phyloP scores from a whole-genome alignment of 2,329 filamentous ascomycete genomes.

The Penicillium sp. region DNA sequence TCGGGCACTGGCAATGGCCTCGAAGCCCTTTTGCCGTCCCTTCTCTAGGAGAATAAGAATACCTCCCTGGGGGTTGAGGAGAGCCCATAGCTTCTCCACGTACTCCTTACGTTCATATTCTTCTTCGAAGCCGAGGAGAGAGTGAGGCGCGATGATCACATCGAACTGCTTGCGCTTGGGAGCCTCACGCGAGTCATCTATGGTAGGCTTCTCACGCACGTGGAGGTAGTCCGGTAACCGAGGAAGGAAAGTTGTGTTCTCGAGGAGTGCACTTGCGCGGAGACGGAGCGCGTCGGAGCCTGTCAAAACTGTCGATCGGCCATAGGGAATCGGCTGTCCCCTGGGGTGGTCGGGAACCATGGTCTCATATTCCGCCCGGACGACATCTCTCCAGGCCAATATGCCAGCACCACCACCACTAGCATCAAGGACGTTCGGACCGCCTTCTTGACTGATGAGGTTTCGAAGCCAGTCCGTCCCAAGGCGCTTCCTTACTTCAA shows the following conservation, averaged over 20 bases:
- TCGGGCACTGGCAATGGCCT: slow-evolving; percentile 82
- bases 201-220: slow-evolving; percentile 55
- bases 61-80: slow-evolving; percentile 80
- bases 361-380: slow-evolving; percentile 77
- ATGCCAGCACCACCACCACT: slow-evolving; percentile 63
- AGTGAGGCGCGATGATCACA: slow-evolving; percentile 84
- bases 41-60: slow-evolving; percentile 88
- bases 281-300: slow-evolving; percentile 73
- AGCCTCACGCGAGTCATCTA: slow-evolving; percentile 58
- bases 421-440: slow-evolving; percentile 61
- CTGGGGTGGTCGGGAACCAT: slow-evolving; percentile 52
- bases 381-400: slow-evolving; percentile 66
- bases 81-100: slow-evolving; percentile 84
- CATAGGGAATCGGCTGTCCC: slow-evolving; percentile 47
- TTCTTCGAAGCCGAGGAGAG: slow-evolving; percentile 73
- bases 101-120: slow-evolving; percentile 75
- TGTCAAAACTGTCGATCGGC: slow-evolving; percentile 78
- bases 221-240: slow-evolving; percentile 84
- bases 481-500: slow-evolving; percentile 61
- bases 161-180: slow-evolving; percentile 77
- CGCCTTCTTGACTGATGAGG: slow-evolving; percentile 57
- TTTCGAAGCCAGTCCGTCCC: slow-evolving; percentile 60
- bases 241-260: slow-evolving; percentile 90
- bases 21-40: slow-evolving; percentile 86
- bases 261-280: slow-evolving; percentile 72